A percentile compares a stretch with the other conserved stretches of the same genome.
These are phyloP conservation scores for Salvia miltiorrhiza DNA, from an alignment of 257 asterid genomes.

Conservation along the genomic window DNA sequence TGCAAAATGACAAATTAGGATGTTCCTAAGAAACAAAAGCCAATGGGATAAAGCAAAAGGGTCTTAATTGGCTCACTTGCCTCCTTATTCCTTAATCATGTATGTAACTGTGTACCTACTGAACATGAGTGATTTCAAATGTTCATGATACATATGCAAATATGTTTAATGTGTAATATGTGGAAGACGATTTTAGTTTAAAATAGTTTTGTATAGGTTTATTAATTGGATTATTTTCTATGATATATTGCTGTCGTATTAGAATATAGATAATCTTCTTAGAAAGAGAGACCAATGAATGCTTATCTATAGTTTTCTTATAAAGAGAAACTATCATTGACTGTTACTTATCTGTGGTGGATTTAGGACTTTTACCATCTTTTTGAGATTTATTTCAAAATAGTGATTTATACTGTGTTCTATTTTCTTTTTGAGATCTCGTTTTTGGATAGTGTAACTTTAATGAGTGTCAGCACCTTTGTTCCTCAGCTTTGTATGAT, in stretches of 20 bases:
- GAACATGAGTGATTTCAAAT: background rate
- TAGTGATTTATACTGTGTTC: background rate
- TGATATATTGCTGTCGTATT: background rate
- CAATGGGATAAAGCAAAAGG: background rate
- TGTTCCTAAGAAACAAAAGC: no score
- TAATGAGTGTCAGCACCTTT: slow-evolving; percentile 8
- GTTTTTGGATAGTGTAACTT: slow-evolving; percentile 15
- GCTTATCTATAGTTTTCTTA: background rate
- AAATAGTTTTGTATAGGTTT: background rate
- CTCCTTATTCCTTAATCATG: no score
- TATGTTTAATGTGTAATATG: background rate
- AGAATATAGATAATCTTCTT: background rate
- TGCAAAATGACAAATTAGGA: no score
- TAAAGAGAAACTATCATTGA: background rate
- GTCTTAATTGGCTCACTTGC: background rate
- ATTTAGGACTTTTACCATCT: background rate
- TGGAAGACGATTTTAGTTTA: background rate
- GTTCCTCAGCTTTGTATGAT: background rate
- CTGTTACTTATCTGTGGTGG: background rate
- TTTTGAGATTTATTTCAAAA: background rate
- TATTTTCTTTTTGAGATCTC: slow-evolving; percentile 5
- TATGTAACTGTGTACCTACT: no score
- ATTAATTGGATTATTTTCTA: background rate
- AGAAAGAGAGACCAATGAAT: background rate
- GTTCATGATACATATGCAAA: background rate